Base-by-base conservation (phyloP, 192 early-diverging fungal species). In the Spizellomyces punctatus region DNA sequence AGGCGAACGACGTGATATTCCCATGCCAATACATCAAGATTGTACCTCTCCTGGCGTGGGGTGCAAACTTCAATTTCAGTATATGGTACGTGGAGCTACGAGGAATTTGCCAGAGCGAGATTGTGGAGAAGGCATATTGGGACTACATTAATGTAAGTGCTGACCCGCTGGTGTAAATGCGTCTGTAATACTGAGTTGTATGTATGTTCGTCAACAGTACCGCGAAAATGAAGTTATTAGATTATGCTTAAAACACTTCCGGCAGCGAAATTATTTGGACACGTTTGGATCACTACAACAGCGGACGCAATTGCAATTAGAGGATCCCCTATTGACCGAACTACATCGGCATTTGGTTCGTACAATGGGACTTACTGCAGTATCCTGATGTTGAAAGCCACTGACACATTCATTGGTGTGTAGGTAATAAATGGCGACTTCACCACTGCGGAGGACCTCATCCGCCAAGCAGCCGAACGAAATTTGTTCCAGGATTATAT, bases 11-110 rank as follows among this genome's bases (percentile, higher is more conserved):
- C 54, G 81, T 92, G 61, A 92, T 88, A 27, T 91, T 98, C 57
- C 95, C 96, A 10, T 91, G 92, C 64, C 92, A 90, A 69, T 98
- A 92, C 68, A 90, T 99, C 69, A 95, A 95, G 86, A 96, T 99
- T 62, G 89, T 92, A 19, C 96, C 96, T 42, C 76, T 96, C 49
- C 79, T 92, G 66, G 92, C 96, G 1, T 93, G 92, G 85, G 94
- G 92, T 21, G 85, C 92, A 60, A 96, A 96, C 66, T 98, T 96
- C 78, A 96, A 94, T 80, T 98, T 95, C 79, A 92, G 89, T 64
- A 91, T 99, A 19, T 99, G 96, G 96, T 92, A 91, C 77, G 85
- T 98, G 8, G 94, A 96, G 82, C 73, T 98, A 10, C 86, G 84
- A 47, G 96, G 96, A 0, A 85, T 92, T 9, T 78, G 82, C 45